Evolutionary conservation across 164 flowering plant genomes (phyloP), one percentile per base, ranked within the genome.

Genomic region (Kingdonia uniflora): DNA sequence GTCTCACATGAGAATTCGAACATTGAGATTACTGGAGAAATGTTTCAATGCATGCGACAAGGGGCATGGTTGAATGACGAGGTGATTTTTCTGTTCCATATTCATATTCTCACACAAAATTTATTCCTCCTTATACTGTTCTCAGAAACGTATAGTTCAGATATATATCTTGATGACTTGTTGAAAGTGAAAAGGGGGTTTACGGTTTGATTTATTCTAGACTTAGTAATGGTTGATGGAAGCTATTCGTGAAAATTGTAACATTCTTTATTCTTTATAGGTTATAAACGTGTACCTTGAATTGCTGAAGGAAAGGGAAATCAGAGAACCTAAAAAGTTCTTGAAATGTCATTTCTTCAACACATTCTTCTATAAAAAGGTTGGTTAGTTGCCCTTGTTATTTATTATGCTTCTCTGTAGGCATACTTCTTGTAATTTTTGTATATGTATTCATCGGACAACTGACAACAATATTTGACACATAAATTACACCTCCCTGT

Each of bases 321-420:
- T 50, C 11, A 80, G 95, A 71, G 85, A 87, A 53, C 90, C 97
- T 0, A 48, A 79, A 51, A 79, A 73, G 69, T 89, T 80, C 56
- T 64, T 94, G 72, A 85, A 76, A 62, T 94, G 99, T 42, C 99
- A 94, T 71, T 94, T 84, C 70, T 89, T 89, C 72, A 94, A 68
- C 70, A 89, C 97, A 16, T 94, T 94, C 63, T 94, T 94, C 56
- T 94, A 86, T 65, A 83, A 87, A 45, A 94, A 94, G 99, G 99
- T 87, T 57, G 7, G 80, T 55, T 26, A 19, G 5, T 56, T 63
- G 6, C 38, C 19, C 29, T 38, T 41, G 29, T 37, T 44, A 14
- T 16, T n/a, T 46, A 6, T 19, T 2, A 1, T 8, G n/a, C 51
- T 54, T 13, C 13, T 37, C 40, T 6, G 6, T 37, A 6, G 10